Evolutionary conservation across 2,329 filamentous ascomycete genomes (phyloP), one percentile per base, ranked within the genome.

Genomic region (Leptodontidium sp.): DNA sequence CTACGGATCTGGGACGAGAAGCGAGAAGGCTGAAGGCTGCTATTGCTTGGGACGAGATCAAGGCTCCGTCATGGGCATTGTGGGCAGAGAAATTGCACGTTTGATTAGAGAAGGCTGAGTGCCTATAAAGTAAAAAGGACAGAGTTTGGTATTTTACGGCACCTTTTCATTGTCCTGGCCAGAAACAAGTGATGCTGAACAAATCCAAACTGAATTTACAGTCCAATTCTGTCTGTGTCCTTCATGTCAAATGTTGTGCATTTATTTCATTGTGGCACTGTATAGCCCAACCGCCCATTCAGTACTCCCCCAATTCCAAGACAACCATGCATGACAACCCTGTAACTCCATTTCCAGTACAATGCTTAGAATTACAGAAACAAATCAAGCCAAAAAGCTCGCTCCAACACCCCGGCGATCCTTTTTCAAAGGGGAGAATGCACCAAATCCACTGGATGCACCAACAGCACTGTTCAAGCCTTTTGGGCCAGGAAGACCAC

Each of bases 361-460:
- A 29, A 47, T 43, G 38, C 47, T 45, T 32, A 58, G 14, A 35
- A 45, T 17, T 26, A 58, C 59, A 26, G 47, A n/a, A 57, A 21
- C 14, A 15, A 57, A 59, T 76, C 69, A 78, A 47, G 67, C 77
- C 61, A 79, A 66, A 73, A 90, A 90, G 75, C 88, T 90, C 65
- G 88, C 88, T 69, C 84, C 83, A 3, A 87, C 84, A 40, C 88
- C 88, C 70, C 89, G 87, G 68, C 86, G 85, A 62, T 93, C 88
- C 77, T 87, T 86, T 81, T 94, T 94, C 68, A 94, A 80, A 8
- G 91, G 91, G 21, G 91, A 93, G 77, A 94, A 93, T 59, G 81
- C 81, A 14, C 84, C 82, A 71, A 90, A 87, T 0, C 80, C 86
- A 75, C 69, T 75, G 61, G 74, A 72, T 53, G 72, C 70, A 26